A percentile compares a stretch with the other conserved stretches of the same genome.
Conservation (phyloP, 345 rosid genomes). For the Geranium brycei region DNA sequence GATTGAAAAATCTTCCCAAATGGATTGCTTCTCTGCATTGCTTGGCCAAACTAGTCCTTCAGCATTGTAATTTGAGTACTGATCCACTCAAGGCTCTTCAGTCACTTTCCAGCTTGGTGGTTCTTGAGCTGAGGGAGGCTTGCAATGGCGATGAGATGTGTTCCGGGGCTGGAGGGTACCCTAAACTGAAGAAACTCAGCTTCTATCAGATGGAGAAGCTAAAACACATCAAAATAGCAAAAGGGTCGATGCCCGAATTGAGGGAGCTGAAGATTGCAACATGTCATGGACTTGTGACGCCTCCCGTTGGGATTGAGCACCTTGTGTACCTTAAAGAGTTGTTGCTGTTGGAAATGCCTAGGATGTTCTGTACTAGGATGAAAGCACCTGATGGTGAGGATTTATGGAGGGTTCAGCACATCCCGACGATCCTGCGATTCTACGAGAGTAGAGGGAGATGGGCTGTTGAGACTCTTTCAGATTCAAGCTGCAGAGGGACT, state of each 20-base stretch:
- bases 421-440: neutral
- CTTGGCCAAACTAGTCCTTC: constrained; percentile 11
- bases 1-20: constrained; percentile 10
- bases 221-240: constrained; percentile 9
- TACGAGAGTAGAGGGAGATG: constrained; percentile 2
- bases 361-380: constrained; percentile 11
- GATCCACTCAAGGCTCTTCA: constrained; percentile 17
- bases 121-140: constrained; percentile 16
- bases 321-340: constrained; percentile 14
- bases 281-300: constrained; percentile 6
- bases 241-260: constrained; percentile 16
- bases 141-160: constrained; percentile 9
- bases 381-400: neutral
- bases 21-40: constrained; percentile 17
- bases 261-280: constrained; percentile 14
- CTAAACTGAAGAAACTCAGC: constrained; percentile 16
- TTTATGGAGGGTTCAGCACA: constrained; percentile 1
- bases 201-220: constrained; percentile 15
- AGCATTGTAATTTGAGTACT: constrained; percentile 13
- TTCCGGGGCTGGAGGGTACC: constrained; percentile 14
- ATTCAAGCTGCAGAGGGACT: neutral
- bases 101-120: constrained; percentile 16
- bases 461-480: neutral
- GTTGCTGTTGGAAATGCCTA: constrained; percentile 17
- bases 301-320: constrained; percentile 19